Percentiles rank a stretch among this genome's conserved stretches.
Evolutionary conservation across 2,329 filamentous ascomycete species (phyloP).

Genomic region (Alternaria hordeiaustralica): DNA sequence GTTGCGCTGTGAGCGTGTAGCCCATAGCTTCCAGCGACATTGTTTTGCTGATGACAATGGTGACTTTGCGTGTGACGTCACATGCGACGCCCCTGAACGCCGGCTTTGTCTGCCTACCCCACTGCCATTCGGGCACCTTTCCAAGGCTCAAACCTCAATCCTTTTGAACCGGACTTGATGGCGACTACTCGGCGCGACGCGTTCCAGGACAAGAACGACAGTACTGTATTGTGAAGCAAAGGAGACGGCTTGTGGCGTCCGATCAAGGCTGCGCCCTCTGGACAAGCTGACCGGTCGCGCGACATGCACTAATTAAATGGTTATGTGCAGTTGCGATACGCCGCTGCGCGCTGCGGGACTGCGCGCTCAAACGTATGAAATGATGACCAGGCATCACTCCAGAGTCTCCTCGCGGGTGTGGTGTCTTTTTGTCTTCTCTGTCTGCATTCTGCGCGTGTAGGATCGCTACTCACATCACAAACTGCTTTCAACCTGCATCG

Average conservation of each 20-base stretch:
- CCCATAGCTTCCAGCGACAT: neutral
- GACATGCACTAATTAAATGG: conserved; percentile 6
- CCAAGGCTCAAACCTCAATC: neutral
- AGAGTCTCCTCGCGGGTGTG: neutral
- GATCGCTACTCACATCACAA: neutral
- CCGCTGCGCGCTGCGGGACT: conserved; percentile 1
- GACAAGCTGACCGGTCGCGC: conserved; percentile 8
- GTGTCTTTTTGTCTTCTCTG: neutral
- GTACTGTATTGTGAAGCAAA: neutral
- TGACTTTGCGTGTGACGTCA: neutral
- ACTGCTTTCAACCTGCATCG: neutral
- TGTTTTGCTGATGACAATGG: neutral
- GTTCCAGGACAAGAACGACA: neutral
- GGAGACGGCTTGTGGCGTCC: neutral
- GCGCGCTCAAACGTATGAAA: neutral
- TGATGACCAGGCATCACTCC: neutral
- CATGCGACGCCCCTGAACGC: neutral
- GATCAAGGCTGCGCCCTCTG: neutral
- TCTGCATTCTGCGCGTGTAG: neutral
- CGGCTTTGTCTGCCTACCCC: neutral
- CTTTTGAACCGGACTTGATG: neutral
- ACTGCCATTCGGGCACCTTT: neutral
- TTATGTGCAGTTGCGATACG: conserved; percentile 14
- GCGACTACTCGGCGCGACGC: neutral
- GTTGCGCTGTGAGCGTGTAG: neutral